phyloP scores from a whole-genome alignment of 106 monocot genomes.

The Alisma plantagoaquatica region DNA sequence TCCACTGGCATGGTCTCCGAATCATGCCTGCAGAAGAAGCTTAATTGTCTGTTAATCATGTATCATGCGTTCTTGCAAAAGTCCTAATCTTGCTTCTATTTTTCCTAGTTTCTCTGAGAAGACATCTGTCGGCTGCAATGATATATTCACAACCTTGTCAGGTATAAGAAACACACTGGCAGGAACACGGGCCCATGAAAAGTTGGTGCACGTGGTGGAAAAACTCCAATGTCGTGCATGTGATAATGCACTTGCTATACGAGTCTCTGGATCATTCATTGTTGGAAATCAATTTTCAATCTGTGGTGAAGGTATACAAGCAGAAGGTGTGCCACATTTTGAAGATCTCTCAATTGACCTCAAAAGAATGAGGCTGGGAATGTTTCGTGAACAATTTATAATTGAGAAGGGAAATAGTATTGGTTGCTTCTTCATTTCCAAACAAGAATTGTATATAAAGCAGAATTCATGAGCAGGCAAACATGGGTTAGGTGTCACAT shows the following conservation, averaged over 20 bases:
- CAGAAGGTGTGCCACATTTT: conserved; percentile 73
- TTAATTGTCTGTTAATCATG: background rate
- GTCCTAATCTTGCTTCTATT: too few relatives aligned
- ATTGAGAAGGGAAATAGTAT: conserved; percentile 49
- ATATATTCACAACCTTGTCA: conserved; percentile 55
- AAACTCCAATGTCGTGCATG: conserved; percentile 83
- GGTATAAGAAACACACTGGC: conserved; percentile 57
- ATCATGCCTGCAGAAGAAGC: too few relatives aligned
- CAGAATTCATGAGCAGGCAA: too few relatives aligned
- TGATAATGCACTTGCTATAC: conserved; percentile 51
- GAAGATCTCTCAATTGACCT: conserved; percentile 58
- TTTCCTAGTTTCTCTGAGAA: conserved; percentile 84
- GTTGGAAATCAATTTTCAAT: conserved; percentile 71
- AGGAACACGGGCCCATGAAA: conserved; percentile 55
- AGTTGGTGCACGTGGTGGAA: conserved; percentile 84
- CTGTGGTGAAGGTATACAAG: conserved; percentile 69
- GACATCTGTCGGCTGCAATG: conserved; percentile 30
- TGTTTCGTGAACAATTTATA: conserved; percentile 74
- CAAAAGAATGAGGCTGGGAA: conserved; percentile 37
- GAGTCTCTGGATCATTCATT: conserved; percentile 80
- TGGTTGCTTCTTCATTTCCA: conserved; percentile 48
- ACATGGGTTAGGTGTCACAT: too few relatives aligned
- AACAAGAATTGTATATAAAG: conserved; percentile 67
- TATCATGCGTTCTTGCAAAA: background rate
- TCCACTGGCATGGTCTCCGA: too few relatives aligned